Base-by-base conservation (phyloP, 192 early-diverging fungal genomes). In the Entomortierella parvispora region DNA sequence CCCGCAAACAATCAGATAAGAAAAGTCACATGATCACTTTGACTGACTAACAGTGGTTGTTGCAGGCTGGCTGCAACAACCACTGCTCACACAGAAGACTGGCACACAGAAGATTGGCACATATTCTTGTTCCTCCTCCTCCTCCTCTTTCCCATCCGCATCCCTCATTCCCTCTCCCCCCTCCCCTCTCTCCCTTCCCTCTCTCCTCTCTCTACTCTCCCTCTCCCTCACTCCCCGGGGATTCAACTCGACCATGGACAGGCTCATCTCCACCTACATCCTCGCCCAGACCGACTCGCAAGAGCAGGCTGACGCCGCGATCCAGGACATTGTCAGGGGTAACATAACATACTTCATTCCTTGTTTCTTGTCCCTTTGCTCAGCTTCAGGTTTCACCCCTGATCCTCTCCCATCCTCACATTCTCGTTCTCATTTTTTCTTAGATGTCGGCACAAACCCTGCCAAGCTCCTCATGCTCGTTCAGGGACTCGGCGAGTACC, bases 401-500 rank as follows among this genome's bases (percentile, higher is more conserved):
- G n/a, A n/a, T n/a, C n/a, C n/a, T n/a, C n/a, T n/a, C n/a, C n/a
- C n/a, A n/a, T n/a, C n/a, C n/a, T n/a, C n/a, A n/a, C n/a, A n/a
- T n/a, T n/a, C 49, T 40, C 23, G n/a, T 18, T 47, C 28, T 60
- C 44, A 11, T 47, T 15, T 47, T 20, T 14, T 46, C 31, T 33
- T 6, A 82, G 81, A 65, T 58, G 64, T 82, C 23, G 79, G 76
- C 22, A 69, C 61, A 32, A 86, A 84, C 42, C 89, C 91, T 60
- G 56, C 72, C 14, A 90, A 88, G 28, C 75, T 96, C 26, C 77
- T 96, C 18, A 77, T 82, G 63, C 75, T 97, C n/a, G 95, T 98
- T 23, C 90, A 93, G 78, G 75, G 83, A 42, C 87, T 96, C 23
- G 93, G 92, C 2, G 82, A 87, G 34, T 87, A 89, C 48, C 76